Evolutionary conservation across 169 alveolate genomes (phyloP), one percentile per base, ranked within the genome.

Genomic region (Plasmodium malariae): DNA sequence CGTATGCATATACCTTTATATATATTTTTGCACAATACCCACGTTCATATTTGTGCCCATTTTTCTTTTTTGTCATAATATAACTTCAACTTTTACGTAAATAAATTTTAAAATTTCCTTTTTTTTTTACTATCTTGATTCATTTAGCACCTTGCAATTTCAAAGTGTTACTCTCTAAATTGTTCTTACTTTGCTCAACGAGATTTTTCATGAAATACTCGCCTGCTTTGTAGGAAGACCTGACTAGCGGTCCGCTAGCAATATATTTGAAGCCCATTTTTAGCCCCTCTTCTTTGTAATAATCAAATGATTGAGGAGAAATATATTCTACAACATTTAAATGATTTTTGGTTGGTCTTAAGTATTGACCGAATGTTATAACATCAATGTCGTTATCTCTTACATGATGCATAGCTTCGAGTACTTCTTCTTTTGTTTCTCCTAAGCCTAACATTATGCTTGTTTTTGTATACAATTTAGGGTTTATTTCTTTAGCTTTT

Each of bases 371-470:
- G 34, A 93, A 69, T 32, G 96, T 91, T 32, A 93, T 72, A 59
- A 80, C 93, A 54, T 93, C 95, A n/a, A 91, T 85, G 54, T 74
- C 78, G 32, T 72, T 57, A 1, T 45, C 40, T 68, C 93, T 59
- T 40, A 87, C 87, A 48, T 78, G 92, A 26, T 40, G 9, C 89
- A 91, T 63, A 3, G 95, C 68, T 48, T 73, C 48, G 4, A 83
- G 49, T 14, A 91, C 93, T 80, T 91, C 96, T 9, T 59, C 93
- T 32, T 78, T 78, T 12, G 94, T 85, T 63, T 91, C 96, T 1
- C 95, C 96, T 74, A 91, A 74, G 1, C 95, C 95, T 70, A 93
- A 69, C 96, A 93, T 91, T 28, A 93, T 21, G 34, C 94, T 88
- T n/a, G 95, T 71, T 55, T 91, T 93, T 26, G 96, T 93, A 30